Evolutionary conservation across 768 basidiomycete species (phyloP).

Genomic region (Candolleomyces efflorescens): DNA sequence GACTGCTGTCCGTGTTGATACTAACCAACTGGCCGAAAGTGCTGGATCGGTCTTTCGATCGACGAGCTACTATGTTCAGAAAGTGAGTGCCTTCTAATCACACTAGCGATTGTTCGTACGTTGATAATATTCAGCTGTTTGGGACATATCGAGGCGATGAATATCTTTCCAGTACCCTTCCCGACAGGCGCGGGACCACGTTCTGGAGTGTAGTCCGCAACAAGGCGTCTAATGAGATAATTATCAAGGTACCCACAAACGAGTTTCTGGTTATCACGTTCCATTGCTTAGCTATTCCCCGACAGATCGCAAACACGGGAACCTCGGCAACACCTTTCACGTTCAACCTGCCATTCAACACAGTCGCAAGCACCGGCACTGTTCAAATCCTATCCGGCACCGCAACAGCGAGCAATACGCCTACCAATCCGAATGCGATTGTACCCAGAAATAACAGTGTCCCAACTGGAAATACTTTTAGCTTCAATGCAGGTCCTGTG

Average conservation of each 20-base stretch:
- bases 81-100: constrained; percentile 30
- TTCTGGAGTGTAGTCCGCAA: constrained; percentile 59
- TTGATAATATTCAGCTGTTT: constrained; percentile 44
- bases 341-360: constrained; percentile 51
- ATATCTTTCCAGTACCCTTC: constrained; percentile 61
- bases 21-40: constrained; percentile 22
- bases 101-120: neutral
- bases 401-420: constrained; percentile 51
- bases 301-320: constrained; percentile 52
- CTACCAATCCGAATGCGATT: constrained; percentile 41
- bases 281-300: neutral
- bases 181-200: constrained; percentile 39
- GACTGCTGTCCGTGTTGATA: neutral
- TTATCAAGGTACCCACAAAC: constrained; percentile 47
- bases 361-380: constrained; percentile 39
- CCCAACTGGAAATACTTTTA: constrained; percentile 45
- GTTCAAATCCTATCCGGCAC: constrained; percentile 48
- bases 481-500: constrained; percentile 48
- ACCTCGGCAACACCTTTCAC: constrained; percentile 35
- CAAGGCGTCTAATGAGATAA: constrained; percentile 35
- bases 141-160: constrained; percentile 57
- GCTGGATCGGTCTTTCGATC: constrained; percentile 53
- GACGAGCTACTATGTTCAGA: constrained; percentile 59
- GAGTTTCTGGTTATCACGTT: too few relatives aligned
- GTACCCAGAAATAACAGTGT: constrained; percentile 43